Evolutionary conservation across 352 stramenopile species (phyloP), one percentile per base, ranked within the genome.

Genomic region (Globisporangium radiosum): DNA sequence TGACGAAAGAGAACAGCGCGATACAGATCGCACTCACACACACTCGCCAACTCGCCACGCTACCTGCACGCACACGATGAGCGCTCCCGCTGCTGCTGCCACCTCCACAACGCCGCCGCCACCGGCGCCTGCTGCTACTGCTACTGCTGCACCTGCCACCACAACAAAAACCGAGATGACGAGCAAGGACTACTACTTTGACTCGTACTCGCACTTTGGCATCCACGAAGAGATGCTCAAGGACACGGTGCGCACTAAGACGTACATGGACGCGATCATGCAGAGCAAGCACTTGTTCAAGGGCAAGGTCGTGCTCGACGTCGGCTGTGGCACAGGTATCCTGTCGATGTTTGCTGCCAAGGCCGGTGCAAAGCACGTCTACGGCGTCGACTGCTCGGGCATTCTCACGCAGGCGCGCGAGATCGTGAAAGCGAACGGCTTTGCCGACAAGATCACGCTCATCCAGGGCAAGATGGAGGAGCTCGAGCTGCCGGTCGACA

Each of bases 171-270:
- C 72, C 56, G 82, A 90, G 56, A 81, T 91, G 65, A 95, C 85
- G 55, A 96, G 87, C 71, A 97, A 97, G 73, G 95, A 98, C 79
- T 99, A 99, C 71, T 99, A 99, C 75, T 99, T 98, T 58, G 94
- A 99, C 76, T 98, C 92, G 56, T 99, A 99, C 74, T 97, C 94
- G 47, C 95, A 99, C 62, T 96, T 98, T 71, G 91, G 93, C 47
- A 99, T 99, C 70, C 96, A 99, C 72, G 94, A 98, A 68, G 96
- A 99, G 76, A 93, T 93, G 84, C 88, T 93, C 68, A 89, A 79
- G 44, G 84, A 93, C 66, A 70, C 63, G 40, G 93, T 99, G n/a
- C 93, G 97, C 50, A 99, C 97, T 33, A 75, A 97, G 53, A 97
- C 88, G 11, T 99, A 99, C 77, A 93, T 96, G 73, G 96, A 98